Conservation (phyloP, 1,139 yeast genomes). For the Candida anutae region DNA sequence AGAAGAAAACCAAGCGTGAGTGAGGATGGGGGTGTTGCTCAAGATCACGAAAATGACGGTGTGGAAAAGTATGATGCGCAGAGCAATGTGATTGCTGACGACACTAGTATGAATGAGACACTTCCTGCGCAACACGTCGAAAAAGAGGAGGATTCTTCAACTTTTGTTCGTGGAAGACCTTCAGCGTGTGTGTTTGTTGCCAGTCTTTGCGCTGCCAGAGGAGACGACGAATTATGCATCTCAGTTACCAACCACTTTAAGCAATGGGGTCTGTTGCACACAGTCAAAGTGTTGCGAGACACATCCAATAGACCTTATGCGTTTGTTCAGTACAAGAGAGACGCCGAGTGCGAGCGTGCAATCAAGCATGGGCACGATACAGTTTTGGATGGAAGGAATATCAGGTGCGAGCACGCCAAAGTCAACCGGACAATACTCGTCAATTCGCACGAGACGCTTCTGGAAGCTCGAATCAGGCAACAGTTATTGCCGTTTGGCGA, state of each 20-base stretch:
- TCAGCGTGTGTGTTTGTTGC: constrained; percentile 90
- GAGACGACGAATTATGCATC: constrained; percentile 63
- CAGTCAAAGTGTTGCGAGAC: constrained; percentile 85
- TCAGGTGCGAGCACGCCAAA: constrained; percentile 85
- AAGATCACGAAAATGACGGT: neutral
- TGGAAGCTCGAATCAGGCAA: constrained; percentile 25
- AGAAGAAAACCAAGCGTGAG: neutral
- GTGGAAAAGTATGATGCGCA: neutral
- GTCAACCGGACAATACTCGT: constrained; percentile 79
- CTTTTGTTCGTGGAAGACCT: constrained; percentile 37
- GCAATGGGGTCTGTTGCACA: constrained; percentile 60
- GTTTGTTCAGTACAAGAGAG: constrained; percentile 77
- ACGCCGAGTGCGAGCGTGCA: constrained; percentile 64
- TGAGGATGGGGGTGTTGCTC: neutral
- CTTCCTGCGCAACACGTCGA: no score
- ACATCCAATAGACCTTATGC: constrained; percentile 84
- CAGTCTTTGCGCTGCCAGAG: constrained; percentile 51
- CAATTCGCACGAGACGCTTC: constrained; percentile 19
- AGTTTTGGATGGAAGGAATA: constrained; percentile 60
- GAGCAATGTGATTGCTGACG: no score
- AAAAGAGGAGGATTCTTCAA: no score
- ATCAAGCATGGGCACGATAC: constrained; percentile 63
- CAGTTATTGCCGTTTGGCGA: constrained; percentile 56
- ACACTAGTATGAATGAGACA: no score
- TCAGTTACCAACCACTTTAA: constrained; percentile 61